These are phyloP conservation scores for Escallonia herrerae DNA, from an alignment of 129 eudicot genomes.

Conservation along the genomic window DNA sequence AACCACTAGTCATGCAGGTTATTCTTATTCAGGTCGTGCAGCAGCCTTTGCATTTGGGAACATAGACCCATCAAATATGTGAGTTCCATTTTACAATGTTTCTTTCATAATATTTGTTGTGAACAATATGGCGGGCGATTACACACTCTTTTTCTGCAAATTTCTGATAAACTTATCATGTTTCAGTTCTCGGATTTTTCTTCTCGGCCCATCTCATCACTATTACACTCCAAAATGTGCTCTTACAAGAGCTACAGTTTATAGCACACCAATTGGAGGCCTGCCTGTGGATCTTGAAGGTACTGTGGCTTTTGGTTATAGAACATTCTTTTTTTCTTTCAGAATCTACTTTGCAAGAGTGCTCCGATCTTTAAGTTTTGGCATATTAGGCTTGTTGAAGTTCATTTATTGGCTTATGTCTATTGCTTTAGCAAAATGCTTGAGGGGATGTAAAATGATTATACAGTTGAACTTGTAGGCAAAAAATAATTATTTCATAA, in stretches of 20 bases:
- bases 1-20: slow-evolving; percentile 92
- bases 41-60: slow-evolving; percentile 97
- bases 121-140: too few relatives aligned
- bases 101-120: too few relatives aligned
- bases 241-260: slow-evolving; percentile 72
- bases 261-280: slow-evolving; percentile 88
- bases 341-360: not conserved
- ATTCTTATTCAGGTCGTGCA: slow-evolving; percentile 97
- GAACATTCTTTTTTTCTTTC: not conserved
- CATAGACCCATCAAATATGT: slow-evolving; percentile 87
- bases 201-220: slow-evolving; percentile 97
- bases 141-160: not conserved
- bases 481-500: too few relatives aligned
- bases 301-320: slow-evolving; percentile 8
- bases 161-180: slow-evolving; percentile 7
- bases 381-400: not conserved
- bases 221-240: slow-evolving; percentile 92
- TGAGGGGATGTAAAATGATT: not conserved
- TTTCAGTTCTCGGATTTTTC: slow-evolving; percentile 75
- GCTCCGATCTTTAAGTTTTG: not conserved
- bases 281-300: slow-evolving; percentile 92
- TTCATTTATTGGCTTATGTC: not conserved
- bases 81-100: slow-evolving; percentile 19
- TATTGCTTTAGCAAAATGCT: not conserved
- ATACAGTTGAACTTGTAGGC: too few relatives aligned